Conservation (phyloP, 2,329 filamentous ascomycete species). For the Arthrobotrys conoides region DNA sequence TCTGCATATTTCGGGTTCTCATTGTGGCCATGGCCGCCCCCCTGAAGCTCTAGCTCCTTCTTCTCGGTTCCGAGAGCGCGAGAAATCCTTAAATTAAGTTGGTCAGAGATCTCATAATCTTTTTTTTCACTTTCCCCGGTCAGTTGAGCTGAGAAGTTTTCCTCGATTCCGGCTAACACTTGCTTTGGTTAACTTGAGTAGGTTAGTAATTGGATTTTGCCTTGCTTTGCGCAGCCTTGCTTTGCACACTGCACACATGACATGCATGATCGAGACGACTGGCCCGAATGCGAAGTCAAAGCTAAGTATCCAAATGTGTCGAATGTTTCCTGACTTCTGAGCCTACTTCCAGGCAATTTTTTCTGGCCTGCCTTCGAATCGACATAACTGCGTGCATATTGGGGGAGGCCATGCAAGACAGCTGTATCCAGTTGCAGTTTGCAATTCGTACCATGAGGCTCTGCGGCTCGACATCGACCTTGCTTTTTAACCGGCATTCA, state of each 20-base stretch:
- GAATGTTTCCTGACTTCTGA: background rate
- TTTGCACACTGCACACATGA: constrained; percentile 7
- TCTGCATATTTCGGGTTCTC: constrained; percentile 15
- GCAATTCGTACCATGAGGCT: too few relatives aligned
- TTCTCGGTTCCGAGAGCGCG: constrained; percentile 40
- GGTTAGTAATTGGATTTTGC: background rate
- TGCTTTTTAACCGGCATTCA: too few relatives aligned
- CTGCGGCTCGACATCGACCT: too few relatives aligned
- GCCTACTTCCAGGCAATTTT: background rate
- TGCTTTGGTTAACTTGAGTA: background rate
- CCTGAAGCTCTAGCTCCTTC: constrained; percentile 20
- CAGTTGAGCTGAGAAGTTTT: constrained; percentile 13
- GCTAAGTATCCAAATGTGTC: background rate
- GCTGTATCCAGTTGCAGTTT: too few relatives aligned
- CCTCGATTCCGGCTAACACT: constrained; percentile 2
- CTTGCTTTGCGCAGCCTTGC: background rate
- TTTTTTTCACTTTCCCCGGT: background rate
- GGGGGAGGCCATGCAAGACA: too few relatives aligned
- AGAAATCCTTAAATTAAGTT: constrained; percentile 12
- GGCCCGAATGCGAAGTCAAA: background rate
- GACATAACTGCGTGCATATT: background rate
- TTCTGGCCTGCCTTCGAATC: too few relatives aligned
- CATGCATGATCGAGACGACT: constrained; percentile 26
- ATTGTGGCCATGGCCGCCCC: background rate
- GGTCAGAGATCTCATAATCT: constrained; percentile 42